Evolutionary conservation across 2,329 filamentous ascomycete species (phyloP).

Genomic region (Phyllosticta citribraziliensis): DNA sequence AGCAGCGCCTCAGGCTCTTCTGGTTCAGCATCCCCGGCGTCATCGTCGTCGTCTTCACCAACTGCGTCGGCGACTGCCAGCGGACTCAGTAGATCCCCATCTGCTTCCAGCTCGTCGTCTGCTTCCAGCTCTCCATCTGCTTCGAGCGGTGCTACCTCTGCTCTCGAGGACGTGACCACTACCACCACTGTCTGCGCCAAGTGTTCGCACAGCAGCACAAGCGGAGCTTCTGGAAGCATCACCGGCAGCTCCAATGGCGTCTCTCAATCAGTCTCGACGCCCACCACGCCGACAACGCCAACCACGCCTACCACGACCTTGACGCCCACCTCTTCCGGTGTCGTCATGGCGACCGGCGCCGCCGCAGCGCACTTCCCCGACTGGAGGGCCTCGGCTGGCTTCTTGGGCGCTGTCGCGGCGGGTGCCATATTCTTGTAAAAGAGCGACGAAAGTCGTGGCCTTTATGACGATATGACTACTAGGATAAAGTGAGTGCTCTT

Average conservation of each 20-base stretch:
- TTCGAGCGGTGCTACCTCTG: too few relatives aligned
- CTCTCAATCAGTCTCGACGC: neutral
- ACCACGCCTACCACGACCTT: neutral
- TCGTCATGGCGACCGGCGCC: neutral
- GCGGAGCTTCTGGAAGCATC: neutral
- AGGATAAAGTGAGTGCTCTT: neutral
- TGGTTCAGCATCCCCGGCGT: neutral
- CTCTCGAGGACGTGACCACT: neutral
- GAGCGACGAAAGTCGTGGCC: neutral
- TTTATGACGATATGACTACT: neutral
- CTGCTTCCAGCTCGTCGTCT: neutral
- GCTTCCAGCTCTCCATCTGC: neutral
- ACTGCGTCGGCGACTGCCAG: neutral
- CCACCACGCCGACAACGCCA: neutral
- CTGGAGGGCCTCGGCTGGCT: neutral
- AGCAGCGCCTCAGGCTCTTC: neutral
- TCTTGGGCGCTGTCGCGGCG: neutral
- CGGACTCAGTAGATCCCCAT: neutral
- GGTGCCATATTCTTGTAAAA: neutral
- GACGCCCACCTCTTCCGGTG: neutral
- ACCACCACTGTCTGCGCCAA: neutral
- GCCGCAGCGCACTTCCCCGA: neutral
- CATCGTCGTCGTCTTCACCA: neutral
- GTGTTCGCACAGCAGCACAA: neutral
- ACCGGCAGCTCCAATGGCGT: neutral